A percentile compares a stretch with the other conserved stretches of the same genome.
phyloP scores from a whole-genome alignment of 495 filamentous ascomycete genomes.

The Annulohypoxylon nitens region DNA sequence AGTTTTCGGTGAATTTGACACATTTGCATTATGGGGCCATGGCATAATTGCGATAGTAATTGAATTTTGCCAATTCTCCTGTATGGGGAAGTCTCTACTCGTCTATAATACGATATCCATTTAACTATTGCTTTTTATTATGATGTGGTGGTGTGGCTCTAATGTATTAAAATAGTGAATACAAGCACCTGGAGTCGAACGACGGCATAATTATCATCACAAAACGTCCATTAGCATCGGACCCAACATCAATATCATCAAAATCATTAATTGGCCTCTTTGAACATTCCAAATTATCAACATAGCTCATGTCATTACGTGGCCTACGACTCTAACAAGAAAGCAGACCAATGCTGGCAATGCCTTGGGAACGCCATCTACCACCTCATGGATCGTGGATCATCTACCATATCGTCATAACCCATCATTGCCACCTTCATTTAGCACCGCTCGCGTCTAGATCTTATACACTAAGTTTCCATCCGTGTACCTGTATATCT shows the following conservation, averaged over 20 bases:
- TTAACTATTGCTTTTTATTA: too few species aligned
- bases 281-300: neutral
- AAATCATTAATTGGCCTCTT: too few species aligned
- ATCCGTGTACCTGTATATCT: conserved; percentile 58
- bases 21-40: neutral
- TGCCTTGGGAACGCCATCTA: conserved; percentile 17
- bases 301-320: neutral
- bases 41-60: neutral
- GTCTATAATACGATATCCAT: too few species aligned
- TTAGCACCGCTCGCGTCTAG: neutral
- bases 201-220: too few species aligned
- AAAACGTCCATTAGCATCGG: neutral
- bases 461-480: conserved; percentile 63
- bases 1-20: neutral
- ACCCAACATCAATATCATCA: neutral
- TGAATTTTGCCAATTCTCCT: neutral
- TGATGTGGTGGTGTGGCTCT: too few species aligned
- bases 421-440: neutral
- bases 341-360: neutral
- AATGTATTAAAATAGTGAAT: too few species aligned
- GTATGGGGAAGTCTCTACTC: too few species aligned
- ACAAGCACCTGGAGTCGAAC: too few species aligned
- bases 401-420: conserved; percentile 34
- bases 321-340: neutral
- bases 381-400: conserved; percentile 6